These are phyloP conservation scores for Melampsora abietis-canadensis DNA, from an alignment of 1,284 basidiomycete species.

Conservation along the genomic window DNA sequence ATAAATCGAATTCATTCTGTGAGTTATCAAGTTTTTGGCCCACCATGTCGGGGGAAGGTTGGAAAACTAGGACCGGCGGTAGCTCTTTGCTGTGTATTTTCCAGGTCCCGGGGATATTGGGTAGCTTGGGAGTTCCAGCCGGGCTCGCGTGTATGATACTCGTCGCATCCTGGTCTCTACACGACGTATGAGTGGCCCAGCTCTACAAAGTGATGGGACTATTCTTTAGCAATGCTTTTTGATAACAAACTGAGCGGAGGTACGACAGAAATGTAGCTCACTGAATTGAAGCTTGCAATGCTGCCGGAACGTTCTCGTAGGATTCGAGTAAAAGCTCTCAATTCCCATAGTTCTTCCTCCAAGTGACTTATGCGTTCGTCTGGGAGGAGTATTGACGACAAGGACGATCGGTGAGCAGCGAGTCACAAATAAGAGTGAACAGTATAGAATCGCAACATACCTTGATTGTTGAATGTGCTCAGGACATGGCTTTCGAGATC, in stretches of 20 bases:
- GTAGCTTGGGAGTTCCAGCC: constrained; percentile 8
- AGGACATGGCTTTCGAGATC: constrained; percentile 8
- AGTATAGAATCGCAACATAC: background rate
- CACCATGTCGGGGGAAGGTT: background rate
- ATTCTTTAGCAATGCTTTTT: background rate
- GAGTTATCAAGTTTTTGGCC: background rate
- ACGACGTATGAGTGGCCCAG: constrained; percentile 25
- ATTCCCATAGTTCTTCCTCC: constrained; percentile 35
- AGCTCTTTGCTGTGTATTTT: background rate
- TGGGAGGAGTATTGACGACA: background rate
- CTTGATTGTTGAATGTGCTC: constrained; percentile 23
- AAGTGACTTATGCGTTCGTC: constrained; percentile 26
- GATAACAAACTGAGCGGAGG: background rate
- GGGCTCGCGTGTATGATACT: constrained; percentile 11
- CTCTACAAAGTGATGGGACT: background rate
- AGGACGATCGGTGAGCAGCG: background rate
- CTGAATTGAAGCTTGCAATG: constrained; percentile 24
- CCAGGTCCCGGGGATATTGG: constrained; percentile 9
- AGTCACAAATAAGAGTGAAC: background rate
- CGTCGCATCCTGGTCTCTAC: background rate
- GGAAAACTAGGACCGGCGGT: background rate
- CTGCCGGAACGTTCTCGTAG: constrained; percentile 21
- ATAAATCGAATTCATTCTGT: background rate
- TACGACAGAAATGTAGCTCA: constrained; percentile 8
- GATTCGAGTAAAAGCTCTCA: constrained; percentile 25